Evolutionary conservation across 176 grass and related monocot species (phyloP).

Genomic region (Triticum aestivum): IWGSC_CS_RefSeq_v2.1 NC_057802.1:479510714-479511213

Average conservation of each 20-base stretch:
- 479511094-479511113: too few relatives aligned
- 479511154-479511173: not conserved
- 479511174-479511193: not conserved
- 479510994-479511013: conserved; percentile 24
- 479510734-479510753: too few relatives aligned
- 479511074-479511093: too few relatives aligned
- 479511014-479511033: conserved; percentile 21
- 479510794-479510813: too few relatives aligned
- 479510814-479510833: not conserved
- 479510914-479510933: not conserved
- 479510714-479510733: too few relatives aligned
- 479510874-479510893: conserved; percentile 32
- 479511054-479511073: too few relatives aligned
- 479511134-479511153: too few relatives aligned
- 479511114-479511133: too few relatives aligned
- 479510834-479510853: conserved; percentile 47
- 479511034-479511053: too few relatives aligned
- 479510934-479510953: too few relatives aligned
- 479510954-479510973: too few relatives aligned
- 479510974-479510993: conserved; percentile 7
- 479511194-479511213: not conserved
- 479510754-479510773: not conserved
- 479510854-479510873: conserved; percentile 32
- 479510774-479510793: not conserved
- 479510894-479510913: conserved; percentile 36